phyloP scores from a whole-genome alignment of 495 filamentous ascomycete genomes.

The Penicillium chermesinum region DNA sequence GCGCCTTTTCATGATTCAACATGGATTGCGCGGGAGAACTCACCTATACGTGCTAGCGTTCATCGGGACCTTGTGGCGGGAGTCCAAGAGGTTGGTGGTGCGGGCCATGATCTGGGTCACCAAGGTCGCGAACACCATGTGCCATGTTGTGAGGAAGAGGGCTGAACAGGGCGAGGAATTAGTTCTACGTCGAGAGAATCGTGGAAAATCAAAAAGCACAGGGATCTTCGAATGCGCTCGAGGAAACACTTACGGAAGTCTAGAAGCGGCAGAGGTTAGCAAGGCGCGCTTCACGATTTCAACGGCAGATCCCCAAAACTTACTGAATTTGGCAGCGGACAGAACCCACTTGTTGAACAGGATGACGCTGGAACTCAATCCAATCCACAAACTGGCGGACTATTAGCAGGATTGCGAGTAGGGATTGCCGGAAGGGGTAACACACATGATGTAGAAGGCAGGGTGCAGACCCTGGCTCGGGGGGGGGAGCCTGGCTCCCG shows the following conservation, averaged over 20 bases:
- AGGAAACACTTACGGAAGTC: slow-evolving; percentile 31
- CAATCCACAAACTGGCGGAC: slow-evolving; percentile 69
- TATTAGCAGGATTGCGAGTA: slow-evolving; percentile 7
- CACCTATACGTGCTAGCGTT: slow-evolving; percentile 72
- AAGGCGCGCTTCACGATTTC: background rate
- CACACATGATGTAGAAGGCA: slow-evolving; percentile 78
- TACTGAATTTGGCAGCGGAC: slow-evolving; percentile 69
- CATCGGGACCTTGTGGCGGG: slow-evolving; percentile 82
- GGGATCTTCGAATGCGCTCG: background rate
- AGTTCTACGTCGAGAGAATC: too few species aligned
- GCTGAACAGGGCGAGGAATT: slow-evolving; percentile 14
- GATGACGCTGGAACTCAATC: slow-evolving; percentile 82
- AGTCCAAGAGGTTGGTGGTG: slow-evolving; percentile 74
- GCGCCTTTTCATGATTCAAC: background rate
- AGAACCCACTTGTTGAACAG: slow-evolving; percentile 98
- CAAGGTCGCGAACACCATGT: slow-evolving; percentile 75
- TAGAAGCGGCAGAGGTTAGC: slow-evolving; percentile 24
- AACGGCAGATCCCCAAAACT: slow-evolving; percentile 31
- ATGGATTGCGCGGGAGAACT: slow-evolving; percentile 7
- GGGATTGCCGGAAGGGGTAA: slow-evolving; percentile 11
- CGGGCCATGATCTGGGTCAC: slow-evolving; percentile 83
- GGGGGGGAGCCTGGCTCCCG: slow-evolving; percentile 17
- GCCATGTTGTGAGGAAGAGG: slow-evolving; percentile 84
- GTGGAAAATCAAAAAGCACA: background rate
- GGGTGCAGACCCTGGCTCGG: slow-evolving; percentile 55